Percentiles rank a stretch among this genome's conserved stretches.
These are phyloP conservation scores for Paramyrothecium sp. DNA, from an alignment of 2,329 filamentous ascomycete genomes.

Conservation along the genomic window DNA sequence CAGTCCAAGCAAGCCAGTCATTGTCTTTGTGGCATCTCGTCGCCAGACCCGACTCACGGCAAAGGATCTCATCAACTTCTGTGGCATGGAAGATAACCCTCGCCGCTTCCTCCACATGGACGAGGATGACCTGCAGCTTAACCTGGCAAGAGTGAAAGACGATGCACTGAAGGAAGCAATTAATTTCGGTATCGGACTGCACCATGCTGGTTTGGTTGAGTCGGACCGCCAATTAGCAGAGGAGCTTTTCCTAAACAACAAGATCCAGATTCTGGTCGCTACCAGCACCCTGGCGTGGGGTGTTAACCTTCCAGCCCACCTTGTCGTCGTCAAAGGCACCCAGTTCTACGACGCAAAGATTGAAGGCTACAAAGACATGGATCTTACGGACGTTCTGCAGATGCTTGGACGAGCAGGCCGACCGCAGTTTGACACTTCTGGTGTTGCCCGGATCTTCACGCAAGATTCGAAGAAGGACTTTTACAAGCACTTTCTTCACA, in stretches of 20 bases:
- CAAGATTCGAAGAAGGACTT: constrained; percentile 98
- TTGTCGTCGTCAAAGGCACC: constrained; percentile 97
- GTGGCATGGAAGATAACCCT: constrained; percentile 97
- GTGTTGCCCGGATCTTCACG: constrained; percentile 95
- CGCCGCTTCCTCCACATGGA: constrained; percentile 90
- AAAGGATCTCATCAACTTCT: constrained; percentile 94
- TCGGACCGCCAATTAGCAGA: constrained; percentile 89
- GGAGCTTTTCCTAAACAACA: constrained; percentile 94
- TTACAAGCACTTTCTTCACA: constrained; percentile 98
- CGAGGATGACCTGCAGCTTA: constrained; percentile 87
- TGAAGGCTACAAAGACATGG: constrained; percentile 98
- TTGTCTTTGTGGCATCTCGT: constrained; percentile 95
- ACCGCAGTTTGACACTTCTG: constrained; percentile 93
- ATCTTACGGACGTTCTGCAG: constrained; percentile 94
- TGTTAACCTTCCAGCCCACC: constrained; percentile 93
- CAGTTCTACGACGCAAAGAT: constrained; percentile 98
- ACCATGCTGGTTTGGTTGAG: constrained; percentile 95
- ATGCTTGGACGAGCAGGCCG: constrained; percentile 96
- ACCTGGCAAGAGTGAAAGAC: constrained; percentile 88
- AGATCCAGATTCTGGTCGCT: constrained; percentile 94
- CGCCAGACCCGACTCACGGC: constrained; percentile 93
- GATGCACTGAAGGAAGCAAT: constrained; percentile 90
- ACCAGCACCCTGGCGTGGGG: constrained; percentile 98
- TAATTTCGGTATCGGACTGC: constrained; percentile 93
- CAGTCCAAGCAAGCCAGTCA: constrained; percentile 93